A percentile compares a stretch with the other conserved stretches of the same genome.
Conservation (phyloP, 257 asterid species). For the Penstemon newberryi region DNA sequence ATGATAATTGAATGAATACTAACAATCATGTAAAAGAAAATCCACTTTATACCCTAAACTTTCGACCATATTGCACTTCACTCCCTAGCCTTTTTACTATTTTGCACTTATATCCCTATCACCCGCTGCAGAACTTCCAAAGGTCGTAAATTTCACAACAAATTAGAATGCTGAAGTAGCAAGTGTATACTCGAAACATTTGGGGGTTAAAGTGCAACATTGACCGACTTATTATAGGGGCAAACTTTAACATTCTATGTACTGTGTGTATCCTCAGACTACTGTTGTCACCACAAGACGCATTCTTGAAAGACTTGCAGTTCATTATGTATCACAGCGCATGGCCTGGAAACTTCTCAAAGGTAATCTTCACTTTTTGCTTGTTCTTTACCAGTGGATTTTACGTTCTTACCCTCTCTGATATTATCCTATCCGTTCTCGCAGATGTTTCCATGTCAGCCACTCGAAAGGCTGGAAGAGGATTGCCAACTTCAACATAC, state of each 20-base stretch:
- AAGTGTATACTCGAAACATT: too few species aligned
- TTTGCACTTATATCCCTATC: too few species aligned
- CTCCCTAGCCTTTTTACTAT: too few species aligned
- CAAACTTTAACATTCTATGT: slow-evolving; percentile 14
- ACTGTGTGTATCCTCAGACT: slow-evolving; percentile 42
- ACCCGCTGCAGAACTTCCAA: too few species aligned
- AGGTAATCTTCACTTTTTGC: slow-evolving; percentile 44
- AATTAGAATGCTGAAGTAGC: too few species aligned
- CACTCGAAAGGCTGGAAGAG: slow-evolving; percentile 76
- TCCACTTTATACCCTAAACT: too few species aligned
- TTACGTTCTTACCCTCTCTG: slow-evolving; percentile 1
- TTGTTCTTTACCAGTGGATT: not conserved
- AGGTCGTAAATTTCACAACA: too few species aligned
- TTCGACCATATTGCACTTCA: too few species aligned
- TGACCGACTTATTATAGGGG: slow-evolving; percentile 5
- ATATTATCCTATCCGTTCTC: not conserved
- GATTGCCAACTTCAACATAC: slow-evolving; percentile 56
- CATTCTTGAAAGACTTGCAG: slow-evolving; percentile 78
- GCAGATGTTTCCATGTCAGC: slow-evolving; percentile 92
- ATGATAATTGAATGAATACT: too few species aligned
- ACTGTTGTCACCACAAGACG: slow-evolving; percentile 82
- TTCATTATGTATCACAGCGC: slow-evolving; percentile 77
- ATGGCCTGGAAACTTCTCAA: slow-evolving; percentile 97
- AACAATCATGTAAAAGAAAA: too few species aligned
- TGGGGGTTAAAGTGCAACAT: not conserved